Evolutionary conservation across 23 red algal genomes (phyloP).

Genomic region (Pyropia haitanensis): DNA sequence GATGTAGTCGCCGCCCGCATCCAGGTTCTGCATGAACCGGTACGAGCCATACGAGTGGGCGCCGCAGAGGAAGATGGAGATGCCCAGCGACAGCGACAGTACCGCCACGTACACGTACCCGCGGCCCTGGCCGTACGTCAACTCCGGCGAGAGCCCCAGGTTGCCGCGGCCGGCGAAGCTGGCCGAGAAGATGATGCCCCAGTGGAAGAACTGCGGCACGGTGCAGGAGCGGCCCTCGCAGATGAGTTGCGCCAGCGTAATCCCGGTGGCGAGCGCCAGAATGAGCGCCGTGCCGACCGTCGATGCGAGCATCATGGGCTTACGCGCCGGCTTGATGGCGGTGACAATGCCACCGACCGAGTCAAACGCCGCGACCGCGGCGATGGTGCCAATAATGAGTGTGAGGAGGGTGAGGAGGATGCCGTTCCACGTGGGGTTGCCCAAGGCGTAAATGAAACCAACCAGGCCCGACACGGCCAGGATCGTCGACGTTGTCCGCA

Average conservation of each 20-base stretch:
- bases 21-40: no score
- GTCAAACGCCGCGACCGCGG: conserved; percentile 16
- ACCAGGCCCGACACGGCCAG: conserved; percentile 44
- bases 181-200: conserved; percentile 52
- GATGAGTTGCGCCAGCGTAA: conserved; percentile 37
- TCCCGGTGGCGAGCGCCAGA: conserved; percentile 14
- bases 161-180: conserved; percentile 17
- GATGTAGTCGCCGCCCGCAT: no score
- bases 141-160: background rate
- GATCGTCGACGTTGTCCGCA: conserved; percentile 10
- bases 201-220: conserved; percentile 56
- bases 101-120: no score
- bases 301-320: background rate
- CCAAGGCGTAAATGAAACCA: conserved; percentile 28
- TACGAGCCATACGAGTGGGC: no score
- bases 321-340: conserved; percentile 9
- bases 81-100: no score
- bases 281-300: conserved; percentile 5
- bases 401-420: conserved; percentile 28
- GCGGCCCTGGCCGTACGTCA: background rate
- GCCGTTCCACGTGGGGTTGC: conserved; percentile 56
- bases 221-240: conserved; percentile 33
- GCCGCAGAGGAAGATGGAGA: no score
- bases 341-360: background rate
- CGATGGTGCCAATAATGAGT: conserved; percentile 24